A percentile compares a stretch with the other conserved stretches of the same genome.
Evolutionary conservation across 495 filamentous ascomycete species (phyloP).

Genomic region (Aspergillus biplanus): DNA sequence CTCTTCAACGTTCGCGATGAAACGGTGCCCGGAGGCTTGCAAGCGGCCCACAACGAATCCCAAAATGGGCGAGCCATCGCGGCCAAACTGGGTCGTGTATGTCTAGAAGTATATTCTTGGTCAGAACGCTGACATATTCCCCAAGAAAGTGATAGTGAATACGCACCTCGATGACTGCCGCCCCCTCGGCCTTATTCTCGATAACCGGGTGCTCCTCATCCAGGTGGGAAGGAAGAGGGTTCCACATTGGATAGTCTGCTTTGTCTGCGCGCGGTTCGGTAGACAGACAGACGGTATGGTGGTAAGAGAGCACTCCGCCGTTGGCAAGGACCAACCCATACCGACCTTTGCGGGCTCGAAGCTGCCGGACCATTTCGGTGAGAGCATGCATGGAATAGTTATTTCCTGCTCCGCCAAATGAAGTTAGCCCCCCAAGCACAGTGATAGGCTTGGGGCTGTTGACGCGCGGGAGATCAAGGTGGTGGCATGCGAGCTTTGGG

Average conservation of each 20-base stretch:
- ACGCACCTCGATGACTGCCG: conserved; percentile 52
- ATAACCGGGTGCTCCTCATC: conserved; percentile 34
- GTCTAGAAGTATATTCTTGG: conserved; percentile 41
- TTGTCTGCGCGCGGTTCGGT: conserved; percentile 37
- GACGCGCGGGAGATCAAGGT: conserved; percentile 50
- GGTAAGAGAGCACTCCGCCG: conserved; percentile 57
- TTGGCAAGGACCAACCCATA: conserved; percentile 58
- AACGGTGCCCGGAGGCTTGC: conserved; percentile 42
- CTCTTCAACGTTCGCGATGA: conserved; percentile 55
- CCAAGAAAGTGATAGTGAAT: conserved; percentile 8
- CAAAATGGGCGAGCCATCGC: conserved; percentile 44
- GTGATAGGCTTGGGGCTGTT: conserved; percentile 51
- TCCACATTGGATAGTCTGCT: conserved; percentile 42
- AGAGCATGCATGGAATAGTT: conserved; percentile 62
- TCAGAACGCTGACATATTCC: neutral
- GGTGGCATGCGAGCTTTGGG: conserved; percentile 57
- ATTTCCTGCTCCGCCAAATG: conserved; percentile 62
- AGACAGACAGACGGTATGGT: conserved; percentile 56
- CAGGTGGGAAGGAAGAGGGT: conserved; percentile 26
- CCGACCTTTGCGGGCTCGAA: conserved; percentile 43
- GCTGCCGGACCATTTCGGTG: conserved; percentile 50
- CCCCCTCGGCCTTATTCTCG: conserved; percentile 46
- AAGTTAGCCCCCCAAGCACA: conserved; percentile 58
- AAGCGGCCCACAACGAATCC: conserved; percentile 55
- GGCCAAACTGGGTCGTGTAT: conserved; percentile 56